Percentiles rank a stretch among this genome's conserved stretches.
phyloP scores from a whole-genome alignment of 805 yeast genomes.

The Starmerella stellata region DNA sequence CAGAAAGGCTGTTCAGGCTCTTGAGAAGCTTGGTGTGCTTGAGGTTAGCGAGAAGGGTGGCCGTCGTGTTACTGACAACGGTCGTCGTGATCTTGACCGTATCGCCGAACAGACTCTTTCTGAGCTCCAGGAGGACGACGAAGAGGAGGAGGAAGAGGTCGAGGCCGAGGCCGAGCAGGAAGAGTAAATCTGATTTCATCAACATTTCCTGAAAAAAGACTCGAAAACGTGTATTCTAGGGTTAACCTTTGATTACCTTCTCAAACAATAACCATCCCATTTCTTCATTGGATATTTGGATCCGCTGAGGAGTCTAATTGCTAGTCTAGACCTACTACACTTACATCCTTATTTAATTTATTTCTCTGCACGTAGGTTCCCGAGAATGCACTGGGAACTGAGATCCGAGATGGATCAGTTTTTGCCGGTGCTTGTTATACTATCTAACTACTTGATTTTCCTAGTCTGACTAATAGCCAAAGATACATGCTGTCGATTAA shows the following conservation, averaged over 20 bases:
- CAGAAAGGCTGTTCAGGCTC: conserved; percentile 96
- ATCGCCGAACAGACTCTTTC: conserved; percentile 97
- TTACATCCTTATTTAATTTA: conserved; percentile 1
- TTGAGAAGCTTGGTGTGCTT: conserved; percentile 93
- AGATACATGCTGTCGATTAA: no score
- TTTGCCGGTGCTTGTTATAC: background rate
- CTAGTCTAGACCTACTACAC: background rate
- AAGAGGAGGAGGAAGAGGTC: conserved; percentile 21
- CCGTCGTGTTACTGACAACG: conserved; percentile 97
- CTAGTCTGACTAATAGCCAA: no score
- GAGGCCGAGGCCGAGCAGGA: no score
- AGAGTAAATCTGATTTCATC: no score
- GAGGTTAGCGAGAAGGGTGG: conserved; percentile 97
- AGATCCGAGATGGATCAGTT: conserved; percentile 11
- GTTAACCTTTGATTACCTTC: no score
- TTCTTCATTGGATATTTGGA: no score
- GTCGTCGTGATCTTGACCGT: conserved; percentile 99
- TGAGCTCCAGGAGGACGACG: conserved; percentile 45
- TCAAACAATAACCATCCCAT: no score
- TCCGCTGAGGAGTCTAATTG: no score
- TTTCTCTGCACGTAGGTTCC: conserved; percentile 14
- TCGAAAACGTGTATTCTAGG: no score
- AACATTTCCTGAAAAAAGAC: no score
- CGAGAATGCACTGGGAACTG: conserved; percentile 17
- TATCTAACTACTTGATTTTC: no score